phyloP scores from a whole-genome alignment of 305 asterid species.

The Plantago rigida region DNA sequence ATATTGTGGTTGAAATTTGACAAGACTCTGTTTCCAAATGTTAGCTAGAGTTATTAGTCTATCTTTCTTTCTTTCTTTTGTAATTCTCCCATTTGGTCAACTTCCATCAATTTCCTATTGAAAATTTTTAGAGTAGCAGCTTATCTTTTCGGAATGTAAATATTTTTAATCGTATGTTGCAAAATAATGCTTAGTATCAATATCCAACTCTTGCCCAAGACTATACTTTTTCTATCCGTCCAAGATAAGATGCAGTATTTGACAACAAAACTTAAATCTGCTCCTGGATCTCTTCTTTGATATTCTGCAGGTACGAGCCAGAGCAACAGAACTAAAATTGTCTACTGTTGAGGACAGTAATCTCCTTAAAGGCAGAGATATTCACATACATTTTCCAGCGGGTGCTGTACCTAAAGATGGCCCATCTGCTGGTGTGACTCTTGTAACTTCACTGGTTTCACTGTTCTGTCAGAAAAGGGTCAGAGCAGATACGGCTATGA shows the following conservation, averaged over 20 bases:
- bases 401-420: slow-evolving; percentile 99
- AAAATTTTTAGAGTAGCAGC: no score
- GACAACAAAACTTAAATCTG: neutral
- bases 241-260: slow-evolving; percentile 4
- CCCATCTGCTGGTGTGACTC: slow-evolving; percentile 98
- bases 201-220: slow-evolving; percentile 5
- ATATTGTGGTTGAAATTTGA: no score
- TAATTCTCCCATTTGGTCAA: no score
- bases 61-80: no score
- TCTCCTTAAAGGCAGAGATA: slow-evolving; percentile 80
- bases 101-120: no score
- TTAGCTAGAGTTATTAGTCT: no score
- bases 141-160: no score
- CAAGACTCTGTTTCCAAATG: no score
- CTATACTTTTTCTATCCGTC: slow-evolving; percentile 12
- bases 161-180: neutral
- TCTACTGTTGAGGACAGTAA: slow-evolving; percentile 55
- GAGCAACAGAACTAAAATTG: slow-evolving; percentile 84
- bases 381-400: slow-evolving; percentile 96
- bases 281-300: slow-evolving; percentile 21
- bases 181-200: neutral
- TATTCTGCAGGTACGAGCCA: slow-evolving; percentile 62
- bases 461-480: slow-evolving; percentile 84
- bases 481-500: slow-evolving; percentile 96
- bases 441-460: slow-evolving; percentile 93